phyloP scores from a whole-genome alignment of 176 grass and related monocot genomes.

The Tillandsia fasciculata region DNA sequence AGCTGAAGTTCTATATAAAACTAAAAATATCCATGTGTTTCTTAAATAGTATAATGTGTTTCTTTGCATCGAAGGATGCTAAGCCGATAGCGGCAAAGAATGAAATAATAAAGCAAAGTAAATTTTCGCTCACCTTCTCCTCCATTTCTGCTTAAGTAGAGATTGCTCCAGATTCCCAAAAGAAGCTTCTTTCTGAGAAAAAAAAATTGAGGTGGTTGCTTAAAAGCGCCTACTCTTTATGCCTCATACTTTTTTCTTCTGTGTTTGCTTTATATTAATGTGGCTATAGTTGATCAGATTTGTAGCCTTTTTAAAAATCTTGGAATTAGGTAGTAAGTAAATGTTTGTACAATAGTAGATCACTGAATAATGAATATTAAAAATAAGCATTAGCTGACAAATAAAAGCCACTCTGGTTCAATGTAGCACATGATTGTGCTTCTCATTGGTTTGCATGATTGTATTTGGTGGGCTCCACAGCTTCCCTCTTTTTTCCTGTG shows the following conservation, averaged over 20 bases:
- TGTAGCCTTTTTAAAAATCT: neutral
- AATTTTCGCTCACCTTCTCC: constrained; percentile 3
- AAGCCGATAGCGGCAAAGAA: neutral
- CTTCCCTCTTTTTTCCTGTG: neutral
- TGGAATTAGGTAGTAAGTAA: neutral
- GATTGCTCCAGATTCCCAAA: neutral
- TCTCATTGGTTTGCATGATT: neutral
- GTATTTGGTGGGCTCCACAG: neutral
- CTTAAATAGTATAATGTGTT: neutral
- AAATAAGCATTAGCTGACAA: constrained; percentile 1
- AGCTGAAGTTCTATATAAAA: neutral
- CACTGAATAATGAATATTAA: neutral
- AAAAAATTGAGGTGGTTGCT: neutral
- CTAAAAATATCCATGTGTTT: neutral
- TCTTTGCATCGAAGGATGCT: neutral
- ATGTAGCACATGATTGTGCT: neutral
- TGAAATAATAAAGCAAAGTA: neutral
- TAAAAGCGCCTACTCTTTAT: constrained; percentile 4
- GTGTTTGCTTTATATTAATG: neutral
- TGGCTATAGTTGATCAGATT: neutral
- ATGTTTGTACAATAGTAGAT: neutral
- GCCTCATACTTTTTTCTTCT: neutral
- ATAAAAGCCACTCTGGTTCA: neutral
- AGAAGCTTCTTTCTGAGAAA: neutral
- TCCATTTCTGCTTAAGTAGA: neutral